Conservation (phyloP, 495 filamentous ascomycete genomes). For the Clavariopsis aquatica region DNA sequence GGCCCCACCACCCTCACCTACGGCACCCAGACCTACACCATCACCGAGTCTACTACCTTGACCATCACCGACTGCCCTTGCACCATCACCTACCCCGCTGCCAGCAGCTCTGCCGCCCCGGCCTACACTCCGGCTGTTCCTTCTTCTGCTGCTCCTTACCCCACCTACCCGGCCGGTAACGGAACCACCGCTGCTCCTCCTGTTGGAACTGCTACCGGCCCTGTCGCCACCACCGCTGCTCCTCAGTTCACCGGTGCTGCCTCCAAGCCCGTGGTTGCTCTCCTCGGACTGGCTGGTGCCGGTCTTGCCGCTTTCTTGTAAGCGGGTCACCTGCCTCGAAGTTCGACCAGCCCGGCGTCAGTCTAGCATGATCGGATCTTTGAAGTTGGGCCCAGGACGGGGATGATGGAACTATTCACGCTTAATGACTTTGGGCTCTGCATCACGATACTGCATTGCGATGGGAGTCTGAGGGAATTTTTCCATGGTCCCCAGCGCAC, state of each 20-base stretch:
- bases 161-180: constrained; percentile 33
- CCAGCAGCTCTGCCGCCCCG: neutral
- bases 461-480: constrained; percentile 23
- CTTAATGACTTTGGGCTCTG: constrained; percentile 24
- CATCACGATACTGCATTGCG: constrained; percentile 34
- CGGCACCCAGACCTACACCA: constrained; percentile 72
- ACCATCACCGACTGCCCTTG: constrained; percentile 78
- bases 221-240: constrained; percentile 46
- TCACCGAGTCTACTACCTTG: constrained; percentile 76
- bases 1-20: constrained; percentile 69
- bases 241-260: constrained; percentile 49
- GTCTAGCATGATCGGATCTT: constrained; percentile 7
- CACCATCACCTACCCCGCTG: constrained; percentile 65
- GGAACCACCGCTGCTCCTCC: constrained; percentile 36
- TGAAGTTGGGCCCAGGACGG: constrained; percentile 10
- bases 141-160: constrained; percentile 6
- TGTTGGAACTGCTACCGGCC: constrained; percentile 30
- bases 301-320: constrained; percentile 78
- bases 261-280: constrained; percentile 58
- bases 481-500: neutral
- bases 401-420: constrained; percentile 19
- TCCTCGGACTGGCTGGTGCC: constrained; percentile 52
- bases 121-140: constrained; percentile 18
- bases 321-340: constrained; percentile 44
- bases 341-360: neutral